Evolutionary conservation across 1,284 basidiomycete species (phyloP), one percentile per base, ranked within the genome.

Genomic region (Leccinum subrobustum): DNA sequence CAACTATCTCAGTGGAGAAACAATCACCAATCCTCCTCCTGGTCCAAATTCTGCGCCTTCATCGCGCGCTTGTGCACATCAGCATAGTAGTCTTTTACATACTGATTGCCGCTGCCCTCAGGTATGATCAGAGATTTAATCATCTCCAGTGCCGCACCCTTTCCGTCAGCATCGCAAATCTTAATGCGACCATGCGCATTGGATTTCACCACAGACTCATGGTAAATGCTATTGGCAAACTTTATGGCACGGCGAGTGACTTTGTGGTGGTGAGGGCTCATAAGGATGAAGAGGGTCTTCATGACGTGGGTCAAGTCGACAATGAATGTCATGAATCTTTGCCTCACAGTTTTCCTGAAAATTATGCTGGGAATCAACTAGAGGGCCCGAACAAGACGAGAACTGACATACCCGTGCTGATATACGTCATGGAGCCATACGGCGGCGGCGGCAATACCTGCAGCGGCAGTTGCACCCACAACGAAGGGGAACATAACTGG

Each of bases 21-120:
- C 9, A 3, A 47, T 47, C 44, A 47, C 44, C 44, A 47, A 47
- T 47, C 44, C 6, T 47, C 44, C 7, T 47, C 44, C 44, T 12
- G 44, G 20, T 47, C 44, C 9, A 47, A 6, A 47, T 47, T 47
- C 5, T 18, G 6, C 9, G 12, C 44, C 44, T n/a, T 7, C 37
- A 4, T 16, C 0, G 2, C 7, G 0, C 5, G 2, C 5, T 47
- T 47, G 44, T 20, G 9, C 5, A 47, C n/a, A 0, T 12, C 3
- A 11, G n/a, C 9, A 47, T 47, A 47, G 1, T 47, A 47, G 11
- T 47, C 18, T 20, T 6, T 9, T 4, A 47, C 44, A 47, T 11
- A 6, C 8, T 1, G 3, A 12, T 18, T 47, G 9, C 44, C 18
- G 0, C 44, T 20, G 4, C 44, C 44, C 44, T 47, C 44, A 0